Base-by-base conservation (phyloP, 228 moss, liverwort and hornwort genomes). In the Sphagnum magellanicum region DNA sequence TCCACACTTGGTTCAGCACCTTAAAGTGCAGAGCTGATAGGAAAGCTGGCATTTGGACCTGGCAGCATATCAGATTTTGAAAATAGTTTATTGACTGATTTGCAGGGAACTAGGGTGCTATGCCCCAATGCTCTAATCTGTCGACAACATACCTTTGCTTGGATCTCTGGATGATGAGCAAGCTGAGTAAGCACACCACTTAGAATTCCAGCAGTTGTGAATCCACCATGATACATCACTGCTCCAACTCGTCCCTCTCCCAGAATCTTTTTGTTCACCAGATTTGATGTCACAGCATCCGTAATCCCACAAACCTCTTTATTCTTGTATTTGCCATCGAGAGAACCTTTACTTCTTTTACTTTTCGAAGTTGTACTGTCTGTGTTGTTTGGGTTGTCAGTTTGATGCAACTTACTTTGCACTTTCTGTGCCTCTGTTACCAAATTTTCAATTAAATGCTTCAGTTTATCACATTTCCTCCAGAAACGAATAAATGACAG, bases 141-240 rank as follows among this genome's bases (percentile, higher is more conserved):
- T 55, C 16, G 51, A 8, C 46, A 46, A 50, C 46, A n/a, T 60
- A 79, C 82, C 76, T 82, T 83, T 0, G 67, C 67, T 83, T 83
- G 82, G 49, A 82, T 67, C 9, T 73, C 70, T 48, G 70, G 79
- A 58, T 79, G 74, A 50, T 66, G 68, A 50, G 74, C 79, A 68
- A 83, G 70, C 68, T 76, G 75, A 6, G 65, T 68, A 65, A 83
- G 79, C 71, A 83, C 74, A 16, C 71, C 76, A 65, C 69, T 70
- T 60, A 79, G 64, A 61, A 77, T 63, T 50, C 68, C 74, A 5
- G 79, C 67, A 64, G 68, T 74, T 52, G 79, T 74, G 51, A 76
- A 50, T 50, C 74, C 65, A 10, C 73, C 79, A 66, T 83, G 79
- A 67, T 68, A 79, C 61, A 79, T 74, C 51, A 83, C 68, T 49